Evolutionary conservation across 1,139 yeast species (phyloP), one percentile per base, ranked within the genome.

Genomic region (Saccharomyces pastorianus): DNA sequence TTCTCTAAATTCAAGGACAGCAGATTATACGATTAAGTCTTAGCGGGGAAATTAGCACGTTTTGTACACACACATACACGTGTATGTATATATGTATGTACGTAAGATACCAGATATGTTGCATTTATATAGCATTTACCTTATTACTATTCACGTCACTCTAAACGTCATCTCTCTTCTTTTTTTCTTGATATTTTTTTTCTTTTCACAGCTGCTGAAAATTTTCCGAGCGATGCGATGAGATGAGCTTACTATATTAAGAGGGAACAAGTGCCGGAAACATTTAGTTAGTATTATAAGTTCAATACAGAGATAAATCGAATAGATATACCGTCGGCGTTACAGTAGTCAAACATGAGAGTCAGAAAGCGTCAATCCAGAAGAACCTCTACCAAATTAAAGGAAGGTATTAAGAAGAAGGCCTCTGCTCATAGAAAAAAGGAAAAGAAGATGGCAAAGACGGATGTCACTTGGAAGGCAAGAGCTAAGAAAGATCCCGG

Each of bases 361-460:
- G 65, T 68, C 26, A 68, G 72, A 66, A 69, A 68, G 66, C 65
- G 65, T 56, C 64, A 67, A 44, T 69, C 72, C 6, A 91, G 91
- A 74, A 82, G 97, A 74, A 79, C 83, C 54, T 81, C 93, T 70
- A 91, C 98, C 69, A 89, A 95, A 71, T 83, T 91, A 86, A 82
- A 91, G 70, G 96, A 90, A 72, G 98, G 98, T 62, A 89, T 93
- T 69, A 87, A 89, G 76, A 93, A 90, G 82, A 93, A 93, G 75
- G 91, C 96, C 3, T 81, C 93, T 48, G 97, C 98, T 26, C 95
- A 91, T 65, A 80, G 85, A 63, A 83, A 96, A 72, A 93, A 93
- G 71, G 86, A 87, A 69, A 81, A 79, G 64, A 93, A 93, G 73
- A 63, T 71, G 23, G 80, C 96, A 38, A 93, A 93, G 79, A 90